These are phyloP conservation scores for Pezicula neosporulosa DNA, from an alignment of 2,329 filamentous ascomycete species.

Conservation along the genomic window DNA sequence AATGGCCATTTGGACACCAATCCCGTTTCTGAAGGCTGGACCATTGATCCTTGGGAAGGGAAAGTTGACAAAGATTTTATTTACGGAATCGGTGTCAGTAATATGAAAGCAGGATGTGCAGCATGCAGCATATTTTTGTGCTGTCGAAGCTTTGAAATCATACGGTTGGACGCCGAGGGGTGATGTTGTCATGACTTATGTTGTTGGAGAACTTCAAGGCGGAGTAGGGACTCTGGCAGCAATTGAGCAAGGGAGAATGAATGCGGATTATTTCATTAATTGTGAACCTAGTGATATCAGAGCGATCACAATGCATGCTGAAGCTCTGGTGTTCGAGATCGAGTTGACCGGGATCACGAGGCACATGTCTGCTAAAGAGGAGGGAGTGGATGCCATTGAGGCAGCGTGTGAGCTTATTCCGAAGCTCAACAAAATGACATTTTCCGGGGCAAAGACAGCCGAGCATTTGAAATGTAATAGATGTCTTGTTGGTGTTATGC, in stretches of 20 bases:
- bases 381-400: background rate
- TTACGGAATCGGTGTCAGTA: slow-evolving; percentile 27
- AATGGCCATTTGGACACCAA: slow-evolving; percentile 29
- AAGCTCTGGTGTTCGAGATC: background rate
- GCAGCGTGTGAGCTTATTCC: background rate
- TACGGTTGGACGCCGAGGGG: background rate
- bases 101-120: slow-evolving; percentile 28
- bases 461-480: background rate
- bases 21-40: slow-evolving; percentile 27
- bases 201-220: slow-evolving; percentile 1
- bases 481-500: background rate
- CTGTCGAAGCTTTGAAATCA: background rate
- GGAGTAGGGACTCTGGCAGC: background rate
- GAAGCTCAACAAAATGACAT: background rate
- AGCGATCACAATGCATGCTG: slow-evolving; percentile 1
- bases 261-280: slow-evolving; percentile 1
- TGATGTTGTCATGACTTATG: background rate
- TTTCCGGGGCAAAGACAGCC: background rate
- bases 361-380: background rate
- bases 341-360: background rate
- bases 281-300: background rate
- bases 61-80: slow-evolving; percentile 26
- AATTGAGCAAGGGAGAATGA: background rate
- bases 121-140: slow-evolving; percentile 17
- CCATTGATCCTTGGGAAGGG: slow-evolving; percentile 26